Conservation (phyloP, 129 eudicot species). For the Ambrosia trifida region DNA sequence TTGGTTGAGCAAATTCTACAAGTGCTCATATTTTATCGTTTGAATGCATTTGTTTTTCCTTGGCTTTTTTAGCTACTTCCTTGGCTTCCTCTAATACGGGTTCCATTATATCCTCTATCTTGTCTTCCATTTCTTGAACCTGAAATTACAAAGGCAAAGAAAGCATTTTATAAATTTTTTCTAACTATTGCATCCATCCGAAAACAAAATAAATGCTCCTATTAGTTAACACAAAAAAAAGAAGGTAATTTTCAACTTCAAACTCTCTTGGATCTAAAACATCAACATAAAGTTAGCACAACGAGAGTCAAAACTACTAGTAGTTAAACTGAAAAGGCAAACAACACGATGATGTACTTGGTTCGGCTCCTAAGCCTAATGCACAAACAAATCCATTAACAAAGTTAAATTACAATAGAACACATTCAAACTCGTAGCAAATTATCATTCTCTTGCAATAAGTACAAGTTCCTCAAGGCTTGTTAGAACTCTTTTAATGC, state of each 20-base stretch:
- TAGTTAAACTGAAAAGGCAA: too few species aligned
- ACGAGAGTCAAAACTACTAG: too few species aligned
- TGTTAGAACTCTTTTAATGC: too few species aligned
- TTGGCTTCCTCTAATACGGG: slow-evolving; percentile 27
- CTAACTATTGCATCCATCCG: not conserved
- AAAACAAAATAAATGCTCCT: not conserved
- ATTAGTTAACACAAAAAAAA: not conserved
- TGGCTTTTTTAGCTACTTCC: slow-evolving; percentile 21
- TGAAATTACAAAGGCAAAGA: not conserved
- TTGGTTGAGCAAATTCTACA: not conserved
- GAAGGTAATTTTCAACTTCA: not conserved
- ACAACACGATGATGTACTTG: not conserved
- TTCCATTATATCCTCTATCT: slow-evolving; percentile 19
- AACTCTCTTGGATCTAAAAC: too few species aligned
- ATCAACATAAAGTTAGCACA: too few species aligned
- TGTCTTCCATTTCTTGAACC: slow-evolving; percentile 33
- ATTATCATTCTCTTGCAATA: too few species aligned
- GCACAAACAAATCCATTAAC: not conserved
- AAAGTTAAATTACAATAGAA: not conserved
- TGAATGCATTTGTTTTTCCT: slow-evolving; percentile 16
- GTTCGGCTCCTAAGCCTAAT: not conserved
- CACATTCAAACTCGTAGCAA: too few species aligned
- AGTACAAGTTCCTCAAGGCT: too few species aligned
- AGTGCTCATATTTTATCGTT: not conserved
- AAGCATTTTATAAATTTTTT: not conserved